phyloP scores from a whole-genome alignment of 306 rosid species.

The Myrica gale region DNA sequence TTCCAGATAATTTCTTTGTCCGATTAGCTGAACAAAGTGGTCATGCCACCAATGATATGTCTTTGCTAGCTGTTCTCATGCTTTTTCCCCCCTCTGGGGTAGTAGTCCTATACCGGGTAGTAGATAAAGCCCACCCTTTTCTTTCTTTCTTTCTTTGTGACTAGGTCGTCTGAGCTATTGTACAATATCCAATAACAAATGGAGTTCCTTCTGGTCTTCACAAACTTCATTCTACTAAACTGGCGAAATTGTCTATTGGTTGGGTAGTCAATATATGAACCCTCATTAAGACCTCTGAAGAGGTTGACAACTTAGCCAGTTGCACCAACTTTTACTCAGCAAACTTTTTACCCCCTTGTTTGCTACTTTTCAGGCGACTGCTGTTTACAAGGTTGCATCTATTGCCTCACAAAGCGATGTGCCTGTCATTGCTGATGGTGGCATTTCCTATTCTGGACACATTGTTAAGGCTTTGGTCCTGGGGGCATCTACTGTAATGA shows the following conservation, averaged over 20 bases:
- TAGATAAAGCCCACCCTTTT: too few species aligned
- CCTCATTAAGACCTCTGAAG: too few species aligned
- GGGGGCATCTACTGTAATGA: constrained; percentile 93
- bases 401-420: constrained; percentile 69
- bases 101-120: background rate
- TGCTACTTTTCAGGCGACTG: constrained; percentile 60
- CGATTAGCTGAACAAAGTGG: background rate
- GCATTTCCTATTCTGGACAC: constrained; percentile 90
- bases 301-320: background rate
- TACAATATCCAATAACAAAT: background rate
- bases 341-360: constrained; percentile 1
- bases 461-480: constrained; percentile 79
- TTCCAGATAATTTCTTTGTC: background rate
- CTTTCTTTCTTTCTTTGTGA: background rate
- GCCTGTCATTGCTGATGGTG: constrained; percentile 94
- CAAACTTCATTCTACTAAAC: background rate
- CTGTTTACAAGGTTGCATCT: constrained; percentile 81
- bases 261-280: background rate
- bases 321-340: background rate
- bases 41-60: background rate
- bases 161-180: background rate
- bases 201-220: constrained; percentile 1
- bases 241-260: background rate
- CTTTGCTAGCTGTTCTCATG: background rate
- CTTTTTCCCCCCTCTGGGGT: background rate